Evolutionary conservation across 2,329 filamentous ascomycete genomes (phyloP).

Genomic region (Diaporthe amygdali): DNA sequence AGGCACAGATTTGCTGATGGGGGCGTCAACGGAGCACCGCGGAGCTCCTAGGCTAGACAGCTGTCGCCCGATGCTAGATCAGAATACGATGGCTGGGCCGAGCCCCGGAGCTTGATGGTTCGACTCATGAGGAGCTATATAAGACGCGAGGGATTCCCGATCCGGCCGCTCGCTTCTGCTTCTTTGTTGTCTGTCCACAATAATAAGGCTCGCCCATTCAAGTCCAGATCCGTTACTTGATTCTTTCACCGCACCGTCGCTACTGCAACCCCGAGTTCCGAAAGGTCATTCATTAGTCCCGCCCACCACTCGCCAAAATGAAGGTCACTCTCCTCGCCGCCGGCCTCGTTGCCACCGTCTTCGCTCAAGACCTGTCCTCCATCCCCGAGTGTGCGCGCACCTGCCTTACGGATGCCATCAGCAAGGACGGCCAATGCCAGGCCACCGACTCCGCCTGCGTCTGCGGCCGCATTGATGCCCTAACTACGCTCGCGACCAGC

Average conservation of each 20-base stretch:
- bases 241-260: not conserved
- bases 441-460: not conserved
- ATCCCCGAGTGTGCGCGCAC: not conserved
- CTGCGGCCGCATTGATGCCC: not conserved
- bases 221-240: not conserved
- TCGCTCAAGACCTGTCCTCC: slow-evolving; percentile 3
- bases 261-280: not conserved
- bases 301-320: not conserved
- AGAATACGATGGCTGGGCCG: slow-evolving; percentile 12
- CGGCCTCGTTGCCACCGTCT: slow-evolving; percentile 7
- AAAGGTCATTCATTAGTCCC: not conserved
- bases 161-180: not conserved
- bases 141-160: not conserved
- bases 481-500: not conserved
- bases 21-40: not conserved
- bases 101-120: not conserved
- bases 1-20: not conserved
- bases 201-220: not conserved
- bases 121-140: slow-evolving; percentile 2
- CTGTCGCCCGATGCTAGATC: not conserved
- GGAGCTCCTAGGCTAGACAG: not conserved
- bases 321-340: slow-evolving; percentile 15
- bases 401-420: slow-evolving; percentile 1
- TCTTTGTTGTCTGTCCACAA: not conserved
- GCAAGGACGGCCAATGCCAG: slow-evolving; percentile 2